Evolutionary conservation across 768 basidiomycete species (phyloP).

Genomic region (Hericium erinaceus): DNA sequence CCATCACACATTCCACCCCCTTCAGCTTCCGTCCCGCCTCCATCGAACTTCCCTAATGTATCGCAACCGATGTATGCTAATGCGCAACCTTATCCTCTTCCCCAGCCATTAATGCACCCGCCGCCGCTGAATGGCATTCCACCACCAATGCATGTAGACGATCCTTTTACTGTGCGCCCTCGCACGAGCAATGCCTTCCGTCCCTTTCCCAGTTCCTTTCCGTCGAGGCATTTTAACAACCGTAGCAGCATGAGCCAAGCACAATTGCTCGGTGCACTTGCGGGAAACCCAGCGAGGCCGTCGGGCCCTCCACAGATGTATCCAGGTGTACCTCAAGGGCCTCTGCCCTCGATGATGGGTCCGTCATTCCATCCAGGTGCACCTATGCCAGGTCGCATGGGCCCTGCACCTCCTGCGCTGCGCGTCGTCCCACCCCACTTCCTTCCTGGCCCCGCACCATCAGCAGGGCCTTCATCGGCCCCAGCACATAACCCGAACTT

Average conservation of each 20-base stretch:
- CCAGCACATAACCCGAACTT: not conserved
- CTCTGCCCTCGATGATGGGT: constrained; percentile 3
- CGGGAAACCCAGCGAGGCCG: constrained; percentile 18
- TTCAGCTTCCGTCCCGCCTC: constrained; percentile 9
- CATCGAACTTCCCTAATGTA: constrained; percentile 13
- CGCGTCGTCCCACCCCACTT: constrained; percentile 4
- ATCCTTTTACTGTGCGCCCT: constrained; percentile 26
- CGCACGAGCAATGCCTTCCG: constrained; percentile 26
- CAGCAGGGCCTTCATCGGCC: constrained; percentile 9
- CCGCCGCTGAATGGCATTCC: constrained; percentile 7
- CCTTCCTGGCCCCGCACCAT: constrained; percentile 4
- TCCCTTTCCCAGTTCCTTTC: constrained; percentile 12
- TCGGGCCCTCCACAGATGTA: constrained; percentile 5
- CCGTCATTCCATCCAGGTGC: constrained; percentile 7
- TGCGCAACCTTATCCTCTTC: constrained; percentile 9
- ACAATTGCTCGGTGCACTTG: constrained; percentile 38
- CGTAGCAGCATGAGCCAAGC: constrained; percentile 44
- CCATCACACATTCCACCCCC: constrained; percentile 1
- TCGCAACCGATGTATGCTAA: constrained; percentile 14
- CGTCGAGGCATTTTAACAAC: constrained; percentile 9
- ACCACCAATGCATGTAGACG: constrained; percentile 9
- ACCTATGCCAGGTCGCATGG: not conserved
- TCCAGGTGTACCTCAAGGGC: not conserved
- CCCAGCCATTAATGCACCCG: constrained; percentile 6
- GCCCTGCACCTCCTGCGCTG: constrained; percentile 7